Conservation (phyloP, 352 stramenopile species). For the Globisporangium ultimum region DNA sequence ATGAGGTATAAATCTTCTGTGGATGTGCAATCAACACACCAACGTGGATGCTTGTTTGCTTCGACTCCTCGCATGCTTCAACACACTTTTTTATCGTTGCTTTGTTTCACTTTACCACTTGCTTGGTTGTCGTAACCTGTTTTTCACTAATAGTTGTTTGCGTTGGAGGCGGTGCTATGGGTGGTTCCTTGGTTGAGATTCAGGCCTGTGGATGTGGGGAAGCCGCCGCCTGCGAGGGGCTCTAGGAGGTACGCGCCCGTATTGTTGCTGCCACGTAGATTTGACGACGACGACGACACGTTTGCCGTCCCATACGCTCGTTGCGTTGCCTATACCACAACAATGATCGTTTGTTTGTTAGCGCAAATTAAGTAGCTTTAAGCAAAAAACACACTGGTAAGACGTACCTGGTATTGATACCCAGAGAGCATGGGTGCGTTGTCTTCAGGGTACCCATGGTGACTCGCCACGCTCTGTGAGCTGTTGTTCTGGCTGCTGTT, state of each 20-base stretch:
- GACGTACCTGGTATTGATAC: constrained; percentile 61
- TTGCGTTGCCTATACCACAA: constrained; percentile 30
- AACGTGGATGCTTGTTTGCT: no score
- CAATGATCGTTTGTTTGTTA: not conserved
- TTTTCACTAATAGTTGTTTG: not conserved
- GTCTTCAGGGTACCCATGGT: constrained; percentile 43
- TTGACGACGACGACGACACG: constrained; percentile 21
- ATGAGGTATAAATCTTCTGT: no score
- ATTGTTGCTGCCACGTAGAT: constrained; percentile 42
- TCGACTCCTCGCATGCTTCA: no score
- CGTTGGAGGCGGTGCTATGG: not conserved
- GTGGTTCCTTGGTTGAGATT: not conserved
- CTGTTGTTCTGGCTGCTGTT: constrained; percentile 29
- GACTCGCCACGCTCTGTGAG: constrained; percentile 13
- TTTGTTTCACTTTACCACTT: not conserved
- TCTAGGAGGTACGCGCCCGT: constrained; percentile 43
- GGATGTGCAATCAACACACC: no score
- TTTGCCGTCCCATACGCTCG: constrained; percentile 34
- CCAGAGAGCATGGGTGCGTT: constrained; percentile 48
- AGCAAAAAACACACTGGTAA: no score
- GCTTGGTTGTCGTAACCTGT: constrained; percentile 10
- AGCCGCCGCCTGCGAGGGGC: constrained; percentile 37
- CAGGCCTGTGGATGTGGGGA: constrained; percentile 28
- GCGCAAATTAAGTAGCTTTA: not conserved
- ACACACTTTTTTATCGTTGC: no score